Evolutionary conservation across 768 basidiomycete genomes (phyloP).

Genomic region (Mycena latifolia): DNA sequence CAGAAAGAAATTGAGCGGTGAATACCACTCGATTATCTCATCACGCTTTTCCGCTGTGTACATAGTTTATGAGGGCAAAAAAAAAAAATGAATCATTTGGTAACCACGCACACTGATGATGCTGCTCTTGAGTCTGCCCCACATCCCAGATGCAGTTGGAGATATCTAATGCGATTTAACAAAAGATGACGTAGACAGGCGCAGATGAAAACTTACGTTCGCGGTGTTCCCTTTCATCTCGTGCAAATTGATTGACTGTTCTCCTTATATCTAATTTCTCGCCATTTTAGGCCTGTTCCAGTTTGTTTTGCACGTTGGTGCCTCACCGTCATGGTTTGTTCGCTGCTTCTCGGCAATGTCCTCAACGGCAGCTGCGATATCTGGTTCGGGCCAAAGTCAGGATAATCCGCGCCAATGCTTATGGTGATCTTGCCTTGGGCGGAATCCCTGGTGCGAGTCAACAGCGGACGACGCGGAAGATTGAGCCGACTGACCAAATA

Average conservation of each 20-base stretch:
- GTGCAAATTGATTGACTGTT: too few relatives aligned
- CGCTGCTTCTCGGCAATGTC: too few relatives aligned
- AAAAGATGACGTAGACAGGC: too few relatives aligned
- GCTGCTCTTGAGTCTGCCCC: not conserved
- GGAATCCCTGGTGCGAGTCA: not conserved
- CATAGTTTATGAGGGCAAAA: not conserved
- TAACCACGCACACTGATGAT: not conserved
- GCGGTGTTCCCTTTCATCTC: not conserved
- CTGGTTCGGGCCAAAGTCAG: not conserved
- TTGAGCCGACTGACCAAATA: not conserved
- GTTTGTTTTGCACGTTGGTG: too few relatives aligned
- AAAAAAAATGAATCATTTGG: not conserved
- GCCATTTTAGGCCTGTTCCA: too few relatives aligned
- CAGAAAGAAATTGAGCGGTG: too few relatives aligned
- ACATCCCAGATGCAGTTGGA: not conserved
- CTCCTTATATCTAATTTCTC: too few relatives aligned
- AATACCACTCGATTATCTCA: not conserved
- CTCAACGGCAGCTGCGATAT: too few relatives aligned
- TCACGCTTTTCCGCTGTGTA: not conserved
- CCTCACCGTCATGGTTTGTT: too few relatives aligned
- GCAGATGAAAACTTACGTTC: not conserved
- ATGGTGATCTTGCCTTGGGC: not conserved
- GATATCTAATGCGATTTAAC: not conserved
- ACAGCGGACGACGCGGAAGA: too few relatives aligned
- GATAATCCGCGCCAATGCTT: not conserved